Base-by-base conservation (phyloP, 1,139 yeast genomes). In the Scheffersomyces segobiensis region DNA sequence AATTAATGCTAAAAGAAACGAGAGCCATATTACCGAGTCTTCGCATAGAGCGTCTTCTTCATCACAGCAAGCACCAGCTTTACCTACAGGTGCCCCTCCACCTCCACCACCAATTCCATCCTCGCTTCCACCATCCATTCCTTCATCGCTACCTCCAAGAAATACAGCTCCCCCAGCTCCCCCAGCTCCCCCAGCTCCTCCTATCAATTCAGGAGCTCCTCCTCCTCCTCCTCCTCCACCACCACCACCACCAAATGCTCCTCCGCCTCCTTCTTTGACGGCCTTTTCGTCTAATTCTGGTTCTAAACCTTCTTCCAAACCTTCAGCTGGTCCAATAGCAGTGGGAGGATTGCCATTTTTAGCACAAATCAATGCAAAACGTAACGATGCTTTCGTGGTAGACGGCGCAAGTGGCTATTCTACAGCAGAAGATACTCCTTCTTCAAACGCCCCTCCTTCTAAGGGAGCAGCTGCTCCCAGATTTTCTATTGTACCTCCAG, bases 1-100 rank as follows among this genome's bases (percentile, higher is more conserved):
- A 58, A 85, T 86, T 52, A 84, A 84, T 63, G 80, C 81, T 53
- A 83, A 80, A 61, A 73, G 89, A 65, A 82, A 82, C 60, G 87
- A 84, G 52, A 63, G 81, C 0, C 83, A 81, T 52, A 90, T 93
- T 0, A 83, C 89, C 61, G 96, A 89, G 68, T 48, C 14, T n/a
- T 14, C n/a, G 24, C 49, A 46, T 12, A 48, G 8, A 6, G 24
- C 26, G 5, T 26, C 21, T 21, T 57, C 64, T 10, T 56, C 62
- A n/a, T 58, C 62, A 52, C 63, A 71, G 7, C 56, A 69, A 8
- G 57, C 71, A 5, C 62, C 70, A 17, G 64, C 65, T 3, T 59
- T 70, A 5, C 61, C 68, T 24, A 63, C 56, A 18, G 53, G 39
- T 17, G 60, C 59, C 20, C 64, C 63, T 6, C 60, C 65, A 12